Evolutionary conservation across 805 yeast genomes (phyloP).

Genomic region (Debaryomyces maramus): DNA sequence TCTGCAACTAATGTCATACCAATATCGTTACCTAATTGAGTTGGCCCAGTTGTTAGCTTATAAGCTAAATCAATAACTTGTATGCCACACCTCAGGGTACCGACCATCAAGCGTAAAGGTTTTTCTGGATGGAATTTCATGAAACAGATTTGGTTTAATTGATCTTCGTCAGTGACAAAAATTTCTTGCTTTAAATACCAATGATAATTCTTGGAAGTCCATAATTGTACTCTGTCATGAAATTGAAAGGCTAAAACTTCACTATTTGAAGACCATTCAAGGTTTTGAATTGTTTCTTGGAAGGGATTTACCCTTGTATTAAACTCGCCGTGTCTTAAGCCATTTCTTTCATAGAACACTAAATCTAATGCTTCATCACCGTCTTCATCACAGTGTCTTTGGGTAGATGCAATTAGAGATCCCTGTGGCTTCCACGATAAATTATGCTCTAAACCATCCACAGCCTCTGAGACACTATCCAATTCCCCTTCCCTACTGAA

Average conservation of each 20-base stretch:
- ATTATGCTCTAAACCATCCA: conserved; percentile 71
- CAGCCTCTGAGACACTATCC: conserved; percentile 85
- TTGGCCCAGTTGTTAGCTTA: conserved; percentile 66
- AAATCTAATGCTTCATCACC: conserved; percentile 50
- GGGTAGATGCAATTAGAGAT: conserved; percentile 78
- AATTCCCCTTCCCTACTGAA: conserved; percentile 76
- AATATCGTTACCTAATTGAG: conserved; percentile 61
- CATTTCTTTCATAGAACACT: conserved; percentile 89
- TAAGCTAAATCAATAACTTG: conserved; percentile 69
- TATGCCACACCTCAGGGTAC: conserved; percentile 46
- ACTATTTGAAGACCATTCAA: conserved; percentile 81
- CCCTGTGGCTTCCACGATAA: conserved; percentile 93
- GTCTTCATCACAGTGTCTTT: conserved; percentile 57
- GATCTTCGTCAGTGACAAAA: conserved; percentile 24
- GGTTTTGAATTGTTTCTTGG: conserved; percentile 42
- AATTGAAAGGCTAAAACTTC: conserved; percentile 75
- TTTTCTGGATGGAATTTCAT: conserved; percentile 88
- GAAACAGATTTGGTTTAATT: conserved; percentile 35
- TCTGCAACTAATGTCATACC: conserved; percentile 85
- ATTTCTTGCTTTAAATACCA: conserved; percentile 93
- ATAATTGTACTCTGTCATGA: conserved; percentile 66
- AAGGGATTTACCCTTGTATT: conserved; percentile 58
- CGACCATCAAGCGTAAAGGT: conserved; percentile 71
- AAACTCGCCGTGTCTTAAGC: conserved; percentile 87
- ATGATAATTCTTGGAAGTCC: conserved; percentile 91